Evolutionary conservation across 129 eudicot species (phyloP), one percentile per base, ranked within the genome.

Genomic region (Sambucus nigra): DNA sequence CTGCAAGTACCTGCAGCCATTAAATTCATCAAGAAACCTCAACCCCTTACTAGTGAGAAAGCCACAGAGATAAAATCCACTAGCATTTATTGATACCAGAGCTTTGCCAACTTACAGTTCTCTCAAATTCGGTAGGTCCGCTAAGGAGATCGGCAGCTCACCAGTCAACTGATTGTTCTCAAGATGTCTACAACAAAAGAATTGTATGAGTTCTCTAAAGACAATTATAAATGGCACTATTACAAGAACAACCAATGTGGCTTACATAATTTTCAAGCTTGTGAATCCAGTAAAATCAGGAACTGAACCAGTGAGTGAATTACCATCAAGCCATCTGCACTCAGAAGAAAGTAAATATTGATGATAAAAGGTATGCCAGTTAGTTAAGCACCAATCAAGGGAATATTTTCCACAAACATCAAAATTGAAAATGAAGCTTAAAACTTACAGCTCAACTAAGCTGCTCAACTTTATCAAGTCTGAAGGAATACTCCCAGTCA

Each of bases 251-350:
- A 10, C 17, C 14, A 10, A 52, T 53, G 11, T 11, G 19, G 5
- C 0, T 67, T 88, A 91, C 99, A 91, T 86, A 67, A 53, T 82
- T 61, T 59, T 76, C 68, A 91, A 75, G 74, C 77, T 77, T 15
- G 84, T 74, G 75, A 86, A 86, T 70, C 91, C 91, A 17, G 73
- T 59, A 57, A 91, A 86, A 77, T 91, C 99, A 60, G 99, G 95
- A 68, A 91, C 77, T 23, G 80, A 29, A 60, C 99, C 99, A 47
- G 70, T 68, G 59, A 91, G 54, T 11, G 91, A 86, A 64, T 86
- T 91, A 57, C 92, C 95, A 72, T 86, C 87, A 51, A 91, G 95
- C 95, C 89, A 86, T 50, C 99, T 91, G 72, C 60, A 72, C 25
- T 40, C 32, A 60, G 14, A 7, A 65, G 49, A 55, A 14, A 25